phyloP scores from a whole-genome alignment of 768 basidiomycete genomes.

The Lenzites betulinus region DNA sequence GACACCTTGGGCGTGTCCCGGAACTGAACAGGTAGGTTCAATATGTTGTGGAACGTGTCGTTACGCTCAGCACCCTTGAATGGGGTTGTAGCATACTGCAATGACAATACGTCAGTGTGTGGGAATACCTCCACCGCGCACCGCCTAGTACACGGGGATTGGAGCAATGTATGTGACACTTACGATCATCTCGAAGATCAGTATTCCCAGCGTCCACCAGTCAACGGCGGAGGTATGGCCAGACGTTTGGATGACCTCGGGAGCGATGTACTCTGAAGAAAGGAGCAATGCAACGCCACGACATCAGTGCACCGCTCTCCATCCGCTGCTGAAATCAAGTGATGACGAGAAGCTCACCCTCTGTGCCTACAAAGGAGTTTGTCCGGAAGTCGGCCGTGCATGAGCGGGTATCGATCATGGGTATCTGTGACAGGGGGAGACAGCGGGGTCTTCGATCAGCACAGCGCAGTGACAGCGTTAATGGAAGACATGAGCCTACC shows the following conservation, averaged over 20 bases:
- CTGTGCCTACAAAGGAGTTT: slow-evolving; percentile 98
- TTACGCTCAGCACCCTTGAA: slow-evolving; percentile 96
- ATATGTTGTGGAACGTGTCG: slow-evolving; percentile 96
- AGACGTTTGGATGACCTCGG: slow-evolving; percentile 95
- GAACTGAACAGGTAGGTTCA: slow-evolving; percentile 82
- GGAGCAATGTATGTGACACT: slow-evolving; percentile 38
- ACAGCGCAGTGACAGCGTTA: slow-evolving; percentile 10
- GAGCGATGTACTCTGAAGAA: slow-evolving; percentile 91
- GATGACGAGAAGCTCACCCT: slow-evolving; percentile 56
- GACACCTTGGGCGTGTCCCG: slow-evolving; percentile 82
- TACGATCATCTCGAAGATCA: slow-evolving; percentile 99
- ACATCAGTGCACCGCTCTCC: slow-evolving; percentile 17
- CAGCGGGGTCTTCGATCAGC: slow-evolving; percentile 12
- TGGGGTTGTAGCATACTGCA: slow-evolving; percentile 94
- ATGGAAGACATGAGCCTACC: slow-evolving; percentile 49
- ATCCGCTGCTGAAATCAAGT: slow-evolving; percentile 5
- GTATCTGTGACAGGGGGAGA: slow-evolving; percentile 53
- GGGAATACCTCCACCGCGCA: slow-evolving; percentile 1
- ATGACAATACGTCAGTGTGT: slow-evolving; percentile 21
- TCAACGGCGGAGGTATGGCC: slow-evolving; percentile 99
- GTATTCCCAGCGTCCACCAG: slow-evolving; percentile 99
- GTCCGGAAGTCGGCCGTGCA: slow-evolving; percentile 98
- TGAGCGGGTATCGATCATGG: slow-evolving; percentile 94
- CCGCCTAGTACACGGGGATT: slow-evolving; percentile 8
- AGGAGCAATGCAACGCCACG: slow-evolving; percentile 30